A percentile compares a stretch with the other conserved stretches of the same genome.
Conservation (phyloP, 176 grass and related monocot genomes). For the Bromus sterilis region DNA sequence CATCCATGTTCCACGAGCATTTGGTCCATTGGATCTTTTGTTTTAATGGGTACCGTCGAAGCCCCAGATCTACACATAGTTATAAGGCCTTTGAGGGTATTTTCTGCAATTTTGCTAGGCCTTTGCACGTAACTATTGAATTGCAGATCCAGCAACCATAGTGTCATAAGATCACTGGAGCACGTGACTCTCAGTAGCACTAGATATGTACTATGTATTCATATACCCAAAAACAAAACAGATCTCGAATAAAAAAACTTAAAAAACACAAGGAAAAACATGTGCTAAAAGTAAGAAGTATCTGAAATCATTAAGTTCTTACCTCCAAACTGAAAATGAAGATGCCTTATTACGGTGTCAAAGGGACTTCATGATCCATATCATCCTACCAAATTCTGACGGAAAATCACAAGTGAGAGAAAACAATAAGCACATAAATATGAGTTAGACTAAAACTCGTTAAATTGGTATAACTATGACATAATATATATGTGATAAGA, state of each 20-base stretch:
- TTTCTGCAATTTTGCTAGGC: too few species aligned
- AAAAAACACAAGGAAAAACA: neutral
- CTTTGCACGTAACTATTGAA: too few species aligned
- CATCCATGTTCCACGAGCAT: too few species aligned
- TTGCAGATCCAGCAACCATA: too few species aligned
- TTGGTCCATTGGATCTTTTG: too few species aligned
- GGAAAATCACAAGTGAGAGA: neutral
- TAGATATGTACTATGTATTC: too few species aligned
- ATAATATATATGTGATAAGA: neutral
- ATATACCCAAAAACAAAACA: neutral
- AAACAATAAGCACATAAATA: neutral
- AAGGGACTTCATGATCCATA: neutral
- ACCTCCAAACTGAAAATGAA: conserved; percentile 10
- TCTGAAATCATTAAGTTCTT: neutral
- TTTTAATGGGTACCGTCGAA: too few species aligned
- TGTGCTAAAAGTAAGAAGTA: neutral
- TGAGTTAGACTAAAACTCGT: neutral
- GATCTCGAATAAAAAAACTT: neutral
- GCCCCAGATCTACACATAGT: too few species aligned
- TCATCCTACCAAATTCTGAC: neutral
- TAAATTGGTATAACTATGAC: neutral
- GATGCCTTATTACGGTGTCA: neutral
- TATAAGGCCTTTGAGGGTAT: too few species aligned
- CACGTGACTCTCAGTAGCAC: too few species aligned
- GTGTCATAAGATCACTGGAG: too few species aligned